These are phyloP conservation scores for Thermomyces lanuginosus DNA, from an alignment of 2,329 filamentous ascomycete species.

Conservation along the genomic window DNA sequence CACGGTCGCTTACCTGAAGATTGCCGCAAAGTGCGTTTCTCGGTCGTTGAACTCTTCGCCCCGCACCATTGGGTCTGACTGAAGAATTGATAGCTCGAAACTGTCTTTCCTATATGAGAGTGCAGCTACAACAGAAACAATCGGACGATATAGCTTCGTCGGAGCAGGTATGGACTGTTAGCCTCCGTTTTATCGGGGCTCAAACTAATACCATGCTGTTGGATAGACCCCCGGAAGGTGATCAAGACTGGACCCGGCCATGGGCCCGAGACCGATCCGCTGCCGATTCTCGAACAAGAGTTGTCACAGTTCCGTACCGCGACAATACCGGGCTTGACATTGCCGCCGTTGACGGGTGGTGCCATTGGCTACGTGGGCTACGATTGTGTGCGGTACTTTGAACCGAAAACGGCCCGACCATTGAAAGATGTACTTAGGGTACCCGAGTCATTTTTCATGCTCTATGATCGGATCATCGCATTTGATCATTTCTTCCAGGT, in stretches of 20 bases:
- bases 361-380: slow-evolving; percentile 96
- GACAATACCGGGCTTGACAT: slow-evolving; percentile 60
- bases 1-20: slow-evolving; percentile 85
- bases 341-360: slow-evolving; percentile 78
- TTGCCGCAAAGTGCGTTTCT: slow-evolving; percentile 51
- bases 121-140: slow-evolving; percentile 75
- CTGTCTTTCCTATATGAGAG: slow-evolving; percentile 93
- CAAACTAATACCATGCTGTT: slow-evolving; percentile 1
- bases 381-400: slow-evolving; percentile 94
- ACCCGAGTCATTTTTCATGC: slow-evolving; percentile 91
- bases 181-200: background rate
- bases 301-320: slow-evolving; percentile 64
- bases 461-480: slow-evolving; percentile 85
- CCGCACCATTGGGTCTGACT: too few species aligned
- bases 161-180: slow-evolving; percentile 52
- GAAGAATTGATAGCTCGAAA: slow-evolving; percentile 38
- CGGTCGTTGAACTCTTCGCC: background rate
- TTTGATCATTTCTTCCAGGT: slow-evolving; percentile 91
- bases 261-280: slow-evolving; percentile 67
- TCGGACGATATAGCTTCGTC: slow-evolving; percentile 90
- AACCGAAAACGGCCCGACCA: slow-evolving; percentile 81
- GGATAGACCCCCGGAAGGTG: slow-evolving; percentile 50
- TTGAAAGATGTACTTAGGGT: slow-evolving; percentile 79
- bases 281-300: slow-evolving; percentile 68
- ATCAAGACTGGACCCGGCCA: slow-evolving; percentile 77